Evolutionary conservation across 1,284 basidiomycete genomes (phyloP).

Genomic region (Fomitopsis betulina): DNA sequence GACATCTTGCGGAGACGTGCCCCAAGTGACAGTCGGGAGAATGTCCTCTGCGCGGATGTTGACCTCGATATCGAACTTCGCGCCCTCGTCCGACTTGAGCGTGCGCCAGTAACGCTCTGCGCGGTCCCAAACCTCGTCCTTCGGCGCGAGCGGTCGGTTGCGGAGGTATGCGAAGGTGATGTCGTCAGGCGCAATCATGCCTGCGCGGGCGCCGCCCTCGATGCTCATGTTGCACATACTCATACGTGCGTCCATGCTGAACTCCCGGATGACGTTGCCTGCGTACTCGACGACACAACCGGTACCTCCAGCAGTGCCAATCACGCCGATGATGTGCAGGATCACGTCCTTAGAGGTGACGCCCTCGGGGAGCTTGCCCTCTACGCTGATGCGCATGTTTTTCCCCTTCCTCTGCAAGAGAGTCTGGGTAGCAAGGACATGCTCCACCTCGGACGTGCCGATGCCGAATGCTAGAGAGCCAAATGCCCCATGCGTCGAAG

Average conservation of each 20-base stretch:
- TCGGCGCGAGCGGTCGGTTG: slow-evolving; percentile 81
- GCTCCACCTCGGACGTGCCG: slow-evolving; percentile 95
- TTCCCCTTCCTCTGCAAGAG: slow-evolving; percentile 89
- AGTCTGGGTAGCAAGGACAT: slow-evolving; percentile 95
- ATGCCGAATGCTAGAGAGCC: slow-evolving; percentile 96
- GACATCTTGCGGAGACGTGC: slow-evolving; percentile 93
- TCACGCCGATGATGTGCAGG: slow-evolving; percentile 90
- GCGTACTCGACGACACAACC: slow-evolving; percentile 93
- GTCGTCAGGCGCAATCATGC: slow-evolving; percentile 95
- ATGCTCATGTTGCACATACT: slow-evolving; percentile 99
- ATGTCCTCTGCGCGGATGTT: slow-evolving; percentile 87
- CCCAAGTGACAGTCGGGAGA: slow-evolving; percentile 94
- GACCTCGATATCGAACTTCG: slow-evolving; percentile 87
- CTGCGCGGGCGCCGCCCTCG: slow-evolving; percentile 92
- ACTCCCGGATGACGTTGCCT: slow-evolving; percentile 85
- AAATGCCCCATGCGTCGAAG: slow-evolving; percentile 93
- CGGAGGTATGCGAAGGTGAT: slow-evolving; percentile 87
- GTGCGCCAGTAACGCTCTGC: slow-evolving; percentile 89
- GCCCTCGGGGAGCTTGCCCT: slow-evolving; percentile 82
- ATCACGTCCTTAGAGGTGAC: slow-evolving; percentile 95
- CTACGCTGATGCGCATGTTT: slow-evolving; percentile 94
- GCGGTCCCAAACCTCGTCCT: slow-evolving; percentile 87
- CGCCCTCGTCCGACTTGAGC: slow-evolving; percentile 82
- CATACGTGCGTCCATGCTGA: slow-evolving; percentile 96
- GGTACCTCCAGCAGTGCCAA: slow-evolving; percentile 93